Conservation (phyloP, 345 rosid genomes). For the Barbarea vulgaris region DNA sequence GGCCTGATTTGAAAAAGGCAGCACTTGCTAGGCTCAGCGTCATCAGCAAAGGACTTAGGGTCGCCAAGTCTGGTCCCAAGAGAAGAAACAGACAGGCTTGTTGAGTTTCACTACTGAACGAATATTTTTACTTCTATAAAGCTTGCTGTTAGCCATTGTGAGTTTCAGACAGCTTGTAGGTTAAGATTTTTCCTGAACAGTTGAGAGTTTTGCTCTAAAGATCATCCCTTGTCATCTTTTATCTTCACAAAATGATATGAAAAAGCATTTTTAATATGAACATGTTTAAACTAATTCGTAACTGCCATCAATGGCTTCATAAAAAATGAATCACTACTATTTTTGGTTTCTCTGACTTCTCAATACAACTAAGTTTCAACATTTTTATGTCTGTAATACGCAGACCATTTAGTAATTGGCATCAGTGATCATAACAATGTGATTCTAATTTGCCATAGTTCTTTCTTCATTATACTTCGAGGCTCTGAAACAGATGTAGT, state of each 20-base stretch:
- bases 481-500: slow-evolving; percentile 42
- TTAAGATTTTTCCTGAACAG: slow-evolving; percentile 29
- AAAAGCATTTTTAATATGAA: neutral
- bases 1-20: slow-evolving; percentile 72
- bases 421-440: neutral
- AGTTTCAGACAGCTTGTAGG: slow-evolving; percentile 31
- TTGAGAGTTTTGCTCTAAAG: slow-evolving; percentile 25
- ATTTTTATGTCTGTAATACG: too few species aligned
- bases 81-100: slow-evolving; percentile 64
- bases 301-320: neutral
- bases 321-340: neutral
- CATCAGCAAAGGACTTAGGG: slow-evolving; percentile 64
- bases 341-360: neutral
- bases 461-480: neutral
- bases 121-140: slow-evolving; percentile 3
- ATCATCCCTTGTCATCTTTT: neutral
- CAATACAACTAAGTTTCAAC: too few species aligned
- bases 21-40: slow-evolving; percentile 73
- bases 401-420: neutral
- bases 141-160: slow-evolving; percentile 13
- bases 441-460: neutral
- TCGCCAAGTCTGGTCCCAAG: slow-evolving; percentile 70
- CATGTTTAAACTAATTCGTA: neutral
- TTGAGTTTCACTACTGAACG: neutral
- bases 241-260: neutral